These are phyloP conservation scores for Nidula niveotomentosa DNA, from an alignment of 1,284 basidiomycete species.

Conservation along the genomic window DNA sequence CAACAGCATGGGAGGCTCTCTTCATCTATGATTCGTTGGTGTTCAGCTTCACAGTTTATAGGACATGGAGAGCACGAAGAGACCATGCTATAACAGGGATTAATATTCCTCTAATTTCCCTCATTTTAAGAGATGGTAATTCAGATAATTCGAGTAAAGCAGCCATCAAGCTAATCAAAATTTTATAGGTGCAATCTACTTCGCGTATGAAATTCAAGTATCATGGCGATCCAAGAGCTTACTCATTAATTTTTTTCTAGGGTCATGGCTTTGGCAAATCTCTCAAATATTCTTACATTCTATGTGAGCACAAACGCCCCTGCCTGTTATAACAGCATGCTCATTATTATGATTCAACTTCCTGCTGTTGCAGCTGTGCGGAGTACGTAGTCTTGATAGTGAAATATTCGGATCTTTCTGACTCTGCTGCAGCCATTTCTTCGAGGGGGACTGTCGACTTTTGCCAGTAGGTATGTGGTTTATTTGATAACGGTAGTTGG, in stretches of 20 bases:
- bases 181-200: conserved; percentile 33
- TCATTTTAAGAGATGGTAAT: conserved; percentile 38
- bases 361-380: conserved; percentile 13
- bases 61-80: conserved; percentile 28
- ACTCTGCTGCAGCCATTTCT: conserved; percentile 27
- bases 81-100: conserved; percentile 18
- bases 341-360: not conserved
- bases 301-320: conserved; percentile 26
- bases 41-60: conserved; percentile 32
- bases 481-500: not conserved
- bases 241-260: conserved; percentile 14
- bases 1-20: conserved; percentile 40
- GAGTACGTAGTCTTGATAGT: conserved; percentile 9
- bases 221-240: not conserved
- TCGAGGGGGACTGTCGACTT: conserved; percentile 37
- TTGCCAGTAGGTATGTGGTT: conserved; percentile 33
- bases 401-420: not conserved
- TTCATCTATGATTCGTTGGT: conserved; percentile 37
- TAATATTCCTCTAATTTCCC: conserved; percentile 25
- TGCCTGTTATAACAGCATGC: not conserved
- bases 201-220: conserved; percentile 22
- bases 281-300: conserved; percentile 40
- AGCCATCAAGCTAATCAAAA: not conserved
- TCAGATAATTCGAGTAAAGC: not conserved
- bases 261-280: conserved; percentile 36